Conservation (phyloP, 148 eudicot genomes). For the Cornus controversa region DNA sequence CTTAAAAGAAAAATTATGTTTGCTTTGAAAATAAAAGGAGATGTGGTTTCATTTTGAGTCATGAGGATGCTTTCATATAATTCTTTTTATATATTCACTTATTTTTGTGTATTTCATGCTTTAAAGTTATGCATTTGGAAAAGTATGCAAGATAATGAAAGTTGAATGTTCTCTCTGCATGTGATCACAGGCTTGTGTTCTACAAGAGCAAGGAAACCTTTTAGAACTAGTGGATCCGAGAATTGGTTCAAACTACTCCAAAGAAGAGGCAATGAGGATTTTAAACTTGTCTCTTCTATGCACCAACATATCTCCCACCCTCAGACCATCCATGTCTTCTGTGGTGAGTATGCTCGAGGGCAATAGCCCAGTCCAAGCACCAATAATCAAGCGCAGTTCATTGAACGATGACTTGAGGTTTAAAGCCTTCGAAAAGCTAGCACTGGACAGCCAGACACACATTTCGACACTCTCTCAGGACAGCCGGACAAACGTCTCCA, state of each 20-base stretch:
- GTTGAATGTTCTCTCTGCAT: neutral
- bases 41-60: neutral
- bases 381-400: conserved; percentile 32
- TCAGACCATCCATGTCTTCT: conserved; percentile 68
- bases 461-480: conserved; percentile 35
- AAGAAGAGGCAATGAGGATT: conserved; percentile 51
- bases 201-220: conserved; percentile 83
- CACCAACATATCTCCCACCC: conserved; percentile 63
- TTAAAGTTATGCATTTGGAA: neutral
- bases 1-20: neutral
- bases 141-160: neutral
- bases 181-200: conserved; percentile 62
- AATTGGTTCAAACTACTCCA: conserved; percentile 44
- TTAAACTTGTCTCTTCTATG: conserved; percentile 58
- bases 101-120: neutral
- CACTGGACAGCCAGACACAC: conserved; percentile 39
- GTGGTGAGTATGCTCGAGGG: conserved; percentile 72
- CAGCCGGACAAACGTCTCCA: too few species aligned
- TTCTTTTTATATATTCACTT: too few species aligned
- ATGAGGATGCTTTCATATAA: neutral
- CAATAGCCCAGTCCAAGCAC: conserved; percentile 51
- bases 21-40: too few species aligned
- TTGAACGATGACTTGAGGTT: conserved; percentile 35
- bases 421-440: conserved; percentile 41
- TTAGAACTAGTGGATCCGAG: conserved; percentile 68